These are phyloP conservation scores for Heterobasidion occidentale DNA, from an alignment of 1,284 basidiomycete genomes.

Conservation along the genomic window DNA sequence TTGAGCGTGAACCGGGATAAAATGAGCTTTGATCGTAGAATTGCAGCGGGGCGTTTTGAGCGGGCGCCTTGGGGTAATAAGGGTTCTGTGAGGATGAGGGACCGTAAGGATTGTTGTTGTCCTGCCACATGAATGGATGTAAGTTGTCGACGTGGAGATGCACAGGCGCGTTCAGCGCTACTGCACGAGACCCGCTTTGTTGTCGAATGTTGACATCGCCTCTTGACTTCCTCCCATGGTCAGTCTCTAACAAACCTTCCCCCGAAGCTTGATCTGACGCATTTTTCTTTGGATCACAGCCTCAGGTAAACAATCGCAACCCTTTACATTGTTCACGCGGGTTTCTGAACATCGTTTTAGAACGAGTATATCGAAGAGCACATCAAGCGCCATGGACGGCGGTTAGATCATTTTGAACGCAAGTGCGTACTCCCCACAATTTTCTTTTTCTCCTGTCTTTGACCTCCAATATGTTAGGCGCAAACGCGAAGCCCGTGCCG, in stretches of 20 bases:
- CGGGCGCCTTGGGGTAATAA: slow-evolving; percentile 44
- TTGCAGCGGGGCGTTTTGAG: slow-evolving; percentile 55
- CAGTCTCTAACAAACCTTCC: neutral
- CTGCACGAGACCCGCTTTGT: neutral
- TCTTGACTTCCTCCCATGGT: neutral
- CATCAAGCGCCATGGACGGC: slow-evolving; percentile 80
- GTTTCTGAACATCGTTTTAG: slow-evolving; percentile 25
- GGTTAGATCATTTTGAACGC: slow-evolving; percentile 80
- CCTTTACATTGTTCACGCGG: neutral
- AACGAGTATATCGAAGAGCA: slow-evolving; percentile 92
- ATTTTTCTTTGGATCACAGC: neutral
- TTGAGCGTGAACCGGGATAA: slow-evolving; percentile 63
- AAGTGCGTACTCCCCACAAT: slow-evolving; percentile 43
- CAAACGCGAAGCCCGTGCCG: slow-evolving; percentile 87
- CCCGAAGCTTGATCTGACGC: neutral
- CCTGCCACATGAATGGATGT: slow-evolving; percentile 58
- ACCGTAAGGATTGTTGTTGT: slow-evolving; percentile 40
- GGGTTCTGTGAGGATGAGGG: slow-evolving; percentile 46
- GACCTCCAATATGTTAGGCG: slow-evolving; percentile 47
- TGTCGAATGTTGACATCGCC: neutral
- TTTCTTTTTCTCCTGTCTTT: slow-evolving; percentile 1
- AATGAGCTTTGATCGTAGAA: slow-evolving; percentile 58
- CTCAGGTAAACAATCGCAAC: neutral
- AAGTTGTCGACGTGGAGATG: neutral
- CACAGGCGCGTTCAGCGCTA: neutral